phyloP scores from a whole-genome alignment of 805 yeast genomes.

The Kodamaea jinghongensis region DNA sequence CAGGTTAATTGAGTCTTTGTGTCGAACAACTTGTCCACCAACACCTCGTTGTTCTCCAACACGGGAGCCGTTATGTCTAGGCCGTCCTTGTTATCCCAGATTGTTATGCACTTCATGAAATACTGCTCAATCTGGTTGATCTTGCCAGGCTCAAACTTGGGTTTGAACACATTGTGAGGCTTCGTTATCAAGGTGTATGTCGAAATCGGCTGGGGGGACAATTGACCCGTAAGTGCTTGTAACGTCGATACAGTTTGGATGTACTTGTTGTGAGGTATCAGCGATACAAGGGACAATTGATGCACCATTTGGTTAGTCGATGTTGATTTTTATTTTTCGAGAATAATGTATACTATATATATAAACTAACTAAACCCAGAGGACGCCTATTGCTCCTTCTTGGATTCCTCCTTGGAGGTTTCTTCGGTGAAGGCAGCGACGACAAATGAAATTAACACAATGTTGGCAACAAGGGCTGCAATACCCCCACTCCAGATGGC shows the following conservation, averaged over 20 bases:
- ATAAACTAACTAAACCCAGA: too few species aligned
- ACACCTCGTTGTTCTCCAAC: conserved; percentile 16
- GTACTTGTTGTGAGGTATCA: conserved; percentile 41
- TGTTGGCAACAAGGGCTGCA: conserved; percentile 75
- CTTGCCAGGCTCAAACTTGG: conserved; percentile 54
- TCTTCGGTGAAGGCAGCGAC: conserved; percentile 74
- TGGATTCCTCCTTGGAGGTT: conserved; percentile 25
- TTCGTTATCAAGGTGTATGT: conserved; percentile 49
- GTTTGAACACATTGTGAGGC: conserved; percentile 51
- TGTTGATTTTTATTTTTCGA: neutral
- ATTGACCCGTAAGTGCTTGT: conserved; percentile 50
- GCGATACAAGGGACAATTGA: conserved; percentile 48
- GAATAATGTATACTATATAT: neutral
- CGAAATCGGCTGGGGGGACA: conserved; percentile 42
- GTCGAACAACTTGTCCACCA: conserved; percentile 31
- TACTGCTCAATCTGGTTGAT: conserved; percentile 57
- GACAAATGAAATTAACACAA: conserved; percentile 70
- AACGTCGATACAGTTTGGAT: conserved; percentile 46
- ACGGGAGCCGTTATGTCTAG: conserved; percentile 29
- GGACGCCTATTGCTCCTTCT: conserved; percentile 11
- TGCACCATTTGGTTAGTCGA: conserved; percentile 47
- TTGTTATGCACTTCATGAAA: conserved; percentile 46
- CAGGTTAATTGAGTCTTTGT: conserved; percentile 34
- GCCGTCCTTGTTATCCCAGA: conserved; percentile 38
- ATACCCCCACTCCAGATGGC: conserved; percentile 72